Base-by-base conservation (phyloP, 2,329 filamentous ascomycete genomes). In the Exophiala viscosa region DNA sequence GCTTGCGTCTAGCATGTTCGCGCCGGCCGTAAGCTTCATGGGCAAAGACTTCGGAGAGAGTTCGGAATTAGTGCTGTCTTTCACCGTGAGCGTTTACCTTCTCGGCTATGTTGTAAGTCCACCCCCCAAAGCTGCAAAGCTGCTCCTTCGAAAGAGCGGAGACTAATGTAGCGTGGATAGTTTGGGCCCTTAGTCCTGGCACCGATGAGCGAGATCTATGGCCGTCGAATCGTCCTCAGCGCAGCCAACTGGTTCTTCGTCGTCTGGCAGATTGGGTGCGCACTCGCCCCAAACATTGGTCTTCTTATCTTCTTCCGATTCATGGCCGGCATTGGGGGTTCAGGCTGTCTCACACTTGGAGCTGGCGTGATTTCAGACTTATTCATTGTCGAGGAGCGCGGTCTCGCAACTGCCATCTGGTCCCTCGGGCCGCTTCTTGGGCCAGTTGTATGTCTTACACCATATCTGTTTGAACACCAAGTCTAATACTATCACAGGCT, bases 1-100 rank as follows among this genome's bases (percentile, higher is more conserved):
- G 0, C 79, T 86, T 23, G 80, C 82, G 2, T 83, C 80, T 2
- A 80, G 79, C 35, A 85, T 86, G 76, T 65, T 80, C 4, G 75
- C 78, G 0, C 79, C 79, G 0, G 77, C 73, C 0, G 62, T 86
- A 36, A 65, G 66, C 7, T 64, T 71, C 1, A 80, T 86, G 42
- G 72, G 75, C n/a, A 59, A 63, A 1, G 80, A 85, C 17, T 73
- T 86, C 38, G 56, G 76, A 54, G 39, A 17, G 11, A 65, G 69
- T 1, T 71, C 71, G 44, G 63, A 66, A 18, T 70, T 78, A 18
- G 65, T 74, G 40, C 66, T 67, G 1, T 62, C 80, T 60, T 70
- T 81, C 4, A 72, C 74, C 38, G 71, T 84, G 64, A 81, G 78
- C 1, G 73, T 81, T 40, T 82, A 81, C 57, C 68, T 82, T 10